phyloP scores from a whole-genome alignment of 176 grass and related monocot genomes.

The Chloris gayana region DNA sequence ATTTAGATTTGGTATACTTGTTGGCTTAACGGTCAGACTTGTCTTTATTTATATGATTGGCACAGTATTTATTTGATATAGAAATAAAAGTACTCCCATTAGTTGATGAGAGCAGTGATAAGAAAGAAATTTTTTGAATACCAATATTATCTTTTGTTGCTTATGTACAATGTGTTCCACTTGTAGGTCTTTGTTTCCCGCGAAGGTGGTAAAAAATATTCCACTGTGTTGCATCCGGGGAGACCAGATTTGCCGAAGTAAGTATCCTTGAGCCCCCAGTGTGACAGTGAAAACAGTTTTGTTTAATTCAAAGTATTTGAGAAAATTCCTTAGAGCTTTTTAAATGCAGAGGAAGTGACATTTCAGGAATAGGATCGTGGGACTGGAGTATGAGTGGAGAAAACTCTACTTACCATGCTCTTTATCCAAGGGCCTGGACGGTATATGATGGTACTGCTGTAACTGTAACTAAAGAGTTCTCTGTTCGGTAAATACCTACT shows the following conservation, averaged over 20 bases:
- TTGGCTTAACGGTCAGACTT: conserved; percentile 11
- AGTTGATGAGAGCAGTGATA: conserved; percentile 10
- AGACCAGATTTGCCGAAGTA: conserved; percentile 66
- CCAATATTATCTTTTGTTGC: background rate
- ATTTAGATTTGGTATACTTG: background rate
- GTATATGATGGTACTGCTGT: conserved; percentile 75
- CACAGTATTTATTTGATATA: background rate
- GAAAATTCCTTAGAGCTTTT: conserved; percentile 48
- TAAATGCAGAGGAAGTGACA: conserved; percentile 87
- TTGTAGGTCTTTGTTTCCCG: conserved; percentile 81
- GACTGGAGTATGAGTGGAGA: conserved; percentile 83
- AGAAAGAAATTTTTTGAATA: background rate
- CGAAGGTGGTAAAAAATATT: conserved; percentile 74
- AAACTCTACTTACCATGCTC: conserved; percentile 77
- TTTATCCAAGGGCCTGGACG: conserved; percentile 96
- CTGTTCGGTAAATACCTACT: conserved; percentile 19
- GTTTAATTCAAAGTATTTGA: conserved; percentile 25
- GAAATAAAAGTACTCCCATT: conserved; percentile 11
- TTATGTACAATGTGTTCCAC: background rate
- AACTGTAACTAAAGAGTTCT: conserved; percentile 11
- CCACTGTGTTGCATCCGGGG: conserved; percentile 77
- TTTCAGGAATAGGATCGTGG: conserved; percentile 94
- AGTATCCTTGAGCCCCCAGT: background rate
- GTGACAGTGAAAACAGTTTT: conserved; percentile 1
- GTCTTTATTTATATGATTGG: background rate